A percentile compares a stretch with the other conserved stretches of the same genome.
Conservation (phyloP, 2,329 filamentous ascomycete genomes). For the Aurifilum marmelostoma region DNA sequence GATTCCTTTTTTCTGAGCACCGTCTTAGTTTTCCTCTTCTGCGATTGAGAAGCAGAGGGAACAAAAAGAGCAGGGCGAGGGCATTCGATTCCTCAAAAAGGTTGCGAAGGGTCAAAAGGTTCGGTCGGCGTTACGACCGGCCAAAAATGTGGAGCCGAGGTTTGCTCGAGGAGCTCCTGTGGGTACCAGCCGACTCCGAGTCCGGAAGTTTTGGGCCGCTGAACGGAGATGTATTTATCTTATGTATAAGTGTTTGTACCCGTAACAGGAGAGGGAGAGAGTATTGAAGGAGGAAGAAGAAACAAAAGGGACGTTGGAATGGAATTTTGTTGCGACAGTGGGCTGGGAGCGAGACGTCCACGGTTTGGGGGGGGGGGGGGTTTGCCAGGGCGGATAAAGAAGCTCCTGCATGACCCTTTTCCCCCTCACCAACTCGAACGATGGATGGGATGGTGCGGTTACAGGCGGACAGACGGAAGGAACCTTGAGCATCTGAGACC, state of each 20-base stretch:
- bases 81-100: background rate
- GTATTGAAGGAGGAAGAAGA: background rate
- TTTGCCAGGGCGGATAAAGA: background rate
- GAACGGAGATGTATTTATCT: constrained; percentile 9
- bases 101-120: background rate
- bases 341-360: no score
- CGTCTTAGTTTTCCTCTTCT: background rate
- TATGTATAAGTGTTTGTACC: background rate
- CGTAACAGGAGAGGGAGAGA: background rate
- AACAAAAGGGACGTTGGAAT: background rate
- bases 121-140: constrained; percentile 19
- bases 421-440: background rate
- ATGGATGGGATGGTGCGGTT: background rate
- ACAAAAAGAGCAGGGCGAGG: background rate
- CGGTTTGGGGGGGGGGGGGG: no score
- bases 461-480: constrained; percentile 14
- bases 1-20: background rate
- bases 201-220: constrained; percentile 23
- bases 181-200: constrained; percentile 21
- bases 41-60: constrained; percentile 3
- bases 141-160: constrained; percentile 21
- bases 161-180: constrained; percentile 15
- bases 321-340: background rate
- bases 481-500: background rate
- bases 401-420: background rate